Evolutionary conservation across 495 filamentous ascomycete species (phyloP).

Genomic region (Aspergillus cavernicola): DNA sequence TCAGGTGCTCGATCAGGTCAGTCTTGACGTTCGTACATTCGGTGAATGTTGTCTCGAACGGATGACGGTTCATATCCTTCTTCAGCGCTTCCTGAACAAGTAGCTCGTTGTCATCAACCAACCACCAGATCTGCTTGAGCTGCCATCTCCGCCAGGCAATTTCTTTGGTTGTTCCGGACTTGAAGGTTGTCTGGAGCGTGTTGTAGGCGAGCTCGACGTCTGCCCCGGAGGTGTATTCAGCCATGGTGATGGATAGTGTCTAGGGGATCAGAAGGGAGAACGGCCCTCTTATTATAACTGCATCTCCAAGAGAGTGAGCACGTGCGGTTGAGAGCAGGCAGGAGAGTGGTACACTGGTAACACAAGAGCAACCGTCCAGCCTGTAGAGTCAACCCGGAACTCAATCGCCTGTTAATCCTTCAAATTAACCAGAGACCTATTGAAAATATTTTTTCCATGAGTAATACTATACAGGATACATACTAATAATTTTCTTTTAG

Average conservation of each 20-base stretch:
- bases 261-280: too few species aligned
- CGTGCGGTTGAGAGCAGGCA: too few species aligned
- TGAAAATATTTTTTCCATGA: too few species aligned
- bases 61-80: slow-evolving; percentile 66
- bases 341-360: too few species aligned
- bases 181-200: slow-evolving; percentile 28
- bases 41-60: slow-evolving; percentile 59
- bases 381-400: too few species aligned
- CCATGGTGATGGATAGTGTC: neutral
- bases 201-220: slow-evolving; percentile 21
- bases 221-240: slow-evolving; percentile 4
- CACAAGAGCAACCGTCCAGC: too few species aligned
- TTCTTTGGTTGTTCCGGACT: slow-evolving; percentile 31
- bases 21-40: slow-evolving; percentile 64
- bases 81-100: slow-evolving; percentile 62
- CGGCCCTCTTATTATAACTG: too few species aligned
- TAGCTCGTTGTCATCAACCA: slow-evolving; percentile 64
- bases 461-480: too few species aligned
- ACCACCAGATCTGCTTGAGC: slow-evolving; percentile 49
- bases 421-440: too few species aligned
- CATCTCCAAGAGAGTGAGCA: too few species aligned
- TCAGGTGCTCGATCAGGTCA: slow-evolving; percentile 66
- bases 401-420: too few species aligned
- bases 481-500: too few species aligned
- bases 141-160: slow-evolving; percentile 42